These are phyloP conservation scores for Oryza meridionalis DNA, from an alignment of 176 grass and related monocot genomes.

Conservation along the genomic window DNA sequence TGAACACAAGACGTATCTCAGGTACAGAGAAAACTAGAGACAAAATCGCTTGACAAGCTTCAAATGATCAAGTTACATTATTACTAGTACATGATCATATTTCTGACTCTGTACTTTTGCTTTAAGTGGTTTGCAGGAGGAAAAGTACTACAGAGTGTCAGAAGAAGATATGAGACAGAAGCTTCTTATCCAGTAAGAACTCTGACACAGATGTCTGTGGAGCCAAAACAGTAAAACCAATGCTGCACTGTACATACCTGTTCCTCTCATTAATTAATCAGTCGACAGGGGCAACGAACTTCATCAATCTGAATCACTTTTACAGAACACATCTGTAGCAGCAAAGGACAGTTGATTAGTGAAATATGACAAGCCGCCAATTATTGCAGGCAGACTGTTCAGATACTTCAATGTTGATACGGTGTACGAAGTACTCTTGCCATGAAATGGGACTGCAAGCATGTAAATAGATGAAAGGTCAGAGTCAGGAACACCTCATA, in stretches of 20 bases:
- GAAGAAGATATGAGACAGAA: conserved; percentile 43
- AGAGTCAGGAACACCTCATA: not conserved
- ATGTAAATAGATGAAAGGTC: not conserved
- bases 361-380: conserved; percentile 31
- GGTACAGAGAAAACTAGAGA: not conserved
- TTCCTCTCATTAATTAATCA: conserved; percentile 42
- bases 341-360: conserved; percentile 16
- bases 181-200: conserved; percentile 47
- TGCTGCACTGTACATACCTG: conserved; percentile 39
- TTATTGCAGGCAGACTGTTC: conserved; percentile 38
- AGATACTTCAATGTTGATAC: conserved; percentile 27
- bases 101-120: not conserved
- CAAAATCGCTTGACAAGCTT: not conserved
- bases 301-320: conserved; percentile 46
- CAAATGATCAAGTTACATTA: not conserved
- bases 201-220: conserved; percentile 37
- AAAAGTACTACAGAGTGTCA: conserved; percentile 44
- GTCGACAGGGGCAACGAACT: conserved; percentile 52
- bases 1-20: not conserved
- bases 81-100: conserved; percentile 17
- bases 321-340: not conserved
- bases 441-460: conserved; percentile 1
- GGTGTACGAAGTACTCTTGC: not conserved
- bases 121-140: conserved; percentile 27
- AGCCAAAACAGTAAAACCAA: conserved; percentile 18